Conservation (phyloP, 768 basidiomycete genomes). For the Kwoniella mangroviensis region DNA sequence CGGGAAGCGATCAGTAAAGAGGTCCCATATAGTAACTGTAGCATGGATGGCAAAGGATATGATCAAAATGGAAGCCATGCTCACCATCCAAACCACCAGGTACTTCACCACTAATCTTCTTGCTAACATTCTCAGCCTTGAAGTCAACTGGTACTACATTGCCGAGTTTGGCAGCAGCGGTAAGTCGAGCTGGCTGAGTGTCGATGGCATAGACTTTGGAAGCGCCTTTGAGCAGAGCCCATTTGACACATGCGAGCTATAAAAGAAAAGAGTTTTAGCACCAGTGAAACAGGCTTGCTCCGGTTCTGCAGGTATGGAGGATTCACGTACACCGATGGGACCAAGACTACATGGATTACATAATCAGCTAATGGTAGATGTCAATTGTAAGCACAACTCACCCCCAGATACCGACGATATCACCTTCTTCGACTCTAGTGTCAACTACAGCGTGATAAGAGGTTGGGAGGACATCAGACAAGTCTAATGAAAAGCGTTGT, state of each 20-base stretch:
- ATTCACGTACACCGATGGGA: slow-evolving; percentile 63
- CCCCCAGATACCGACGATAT: slow-evolving; percentile 74
- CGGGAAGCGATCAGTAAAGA: background rate
- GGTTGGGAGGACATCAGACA: slow-evolving; percentile 66
- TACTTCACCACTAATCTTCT: slow-evolving; percentile 63
- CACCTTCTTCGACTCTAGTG: slow-evolving; percentile 73
- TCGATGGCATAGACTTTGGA: slow-evolving; percentile 75
- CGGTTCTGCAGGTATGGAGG: background rate
- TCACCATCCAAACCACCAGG: slow-evolving; percentile 68
- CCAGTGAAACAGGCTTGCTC: background rate
- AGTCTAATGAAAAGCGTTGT: slow-evolving; percentile 37
- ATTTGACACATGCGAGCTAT: slow-evolving; percentile 60
- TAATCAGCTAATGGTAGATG: background rate
- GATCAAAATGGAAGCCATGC: slow-evolving; percentile 54
- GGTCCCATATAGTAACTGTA: background rate
- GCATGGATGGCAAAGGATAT: background rate
- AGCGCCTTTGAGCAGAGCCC: slow-evolving; percentile 71
- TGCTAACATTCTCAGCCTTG: slow-evolving; percentile 64
- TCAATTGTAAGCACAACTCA: slow-evolving; percentile 35
- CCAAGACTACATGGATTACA: slow-evolving; percentile 61
- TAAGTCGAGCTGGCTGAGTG: slow-evolving; percentile 64
- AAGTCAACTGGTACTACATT: slow-evolving; percentile 69
- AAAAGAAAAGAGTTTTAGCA: slow-evolving; percentile 50
- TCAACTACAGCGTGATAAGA: slow-evolving; percentile 76
- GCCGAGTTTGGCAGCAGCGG: slow-evolving; percentile 60